Evolutionary conservation across 495 filamentous ascomycete species (phyloP).

Genomic region (Thozetella sp.): DNA sequence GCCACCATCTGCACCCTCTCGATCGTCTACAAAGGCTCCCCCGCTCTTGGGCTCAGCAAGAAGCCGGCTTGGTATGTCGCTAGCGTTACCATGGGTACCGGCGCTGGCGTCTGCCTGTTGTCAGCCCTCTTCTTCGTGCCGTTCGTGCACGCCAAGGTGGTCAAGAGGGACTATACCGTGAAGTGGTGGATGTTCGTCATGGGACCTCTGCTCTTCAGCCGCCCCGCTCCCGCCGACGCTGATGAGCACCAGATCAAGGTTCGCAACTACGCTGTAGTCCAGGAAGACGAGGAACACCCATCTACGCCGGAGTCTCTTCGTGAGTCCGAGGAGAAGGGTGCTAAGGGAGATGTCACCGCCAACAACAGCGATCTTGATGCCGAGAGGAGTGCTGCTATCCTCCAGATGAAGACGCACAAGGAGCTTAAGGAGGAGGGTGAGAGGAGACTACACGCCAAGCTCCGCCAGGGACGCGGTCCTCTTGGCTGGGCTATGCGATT

Average conservation of each 20-base stretch:
- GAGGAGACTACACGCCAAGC: conserved; percentile 50
- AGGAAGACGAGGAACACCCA: conserved; percentile 50
- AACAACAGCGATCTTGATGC: conserved; percentile 46
- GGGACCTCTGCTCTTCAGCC: conserved; percentile 59
- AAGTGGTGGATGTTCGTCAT: conserved; percentile 58
- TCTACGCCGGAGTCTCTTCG: conserved; percentile 30
- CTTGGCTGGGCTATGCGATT: conserved; percentile 74
- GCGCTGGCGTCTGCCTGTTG: conserved; percentile 55
- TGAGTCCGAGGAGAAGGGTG: conserved; percentile 18
- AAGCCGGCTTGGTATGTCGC: conserved; percentile 47
- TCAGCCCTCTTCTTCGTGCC: conserved; percentile 64
- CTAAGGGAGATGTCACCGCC: conserved; percentile 15
- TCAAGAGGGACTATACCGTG: conserved; percentile 57
- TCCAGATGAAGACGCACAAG: conserved; percentile 50
- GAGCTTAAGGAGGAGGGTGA: conserved; percentile 54
- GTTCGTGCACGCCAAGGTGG: conserved; percentile 60
- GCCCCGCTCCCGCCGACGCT: conserved; percentile 41
- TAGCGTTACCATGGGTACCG: conserved; percentile 60
- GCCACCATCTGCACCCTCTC: conserved; percentile 66
- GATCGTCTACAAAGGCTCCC: conserved; percentile 58
- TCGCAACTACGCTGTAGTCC: conserved; percentile 57
- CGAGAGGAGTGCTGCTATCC: conserved; percentile 36
- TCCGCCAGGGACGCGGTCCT: conserved; percentile 58
- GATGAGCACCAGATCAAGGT: conserved; percentile 21
- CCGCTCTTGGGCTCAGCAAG: conserved; percentile 40